Percentiles rank a stretch among this genome's conserved stretches.
phyloP scores from a whole-genome alignment of 2,329 filamentous ascomycete species.

The Cryphonectria japonica region DNA sequence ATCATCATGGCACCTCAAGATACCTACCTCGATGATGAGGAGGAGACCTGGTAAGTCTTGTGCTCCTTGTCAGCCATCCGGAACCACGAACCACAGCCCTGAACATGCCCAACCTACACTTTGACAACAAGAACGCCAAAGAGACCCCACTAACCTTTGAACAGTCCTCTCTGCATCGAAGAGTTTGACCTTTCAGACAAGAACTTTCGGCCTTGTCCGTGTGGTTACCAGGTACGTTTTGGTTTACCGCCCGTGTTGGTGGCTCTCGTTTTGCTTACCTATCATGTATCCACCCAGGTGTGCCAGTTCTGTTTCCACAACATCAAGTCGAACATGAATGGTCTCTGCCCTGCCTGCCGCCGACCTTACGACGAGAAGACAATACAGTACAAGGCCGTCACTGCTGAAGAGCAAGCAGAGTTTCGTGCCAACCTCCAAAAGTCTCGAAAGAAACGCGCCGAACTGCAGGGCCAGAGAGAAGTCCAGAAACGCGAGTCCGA shows the following conservation, averaged over 20 bases:
- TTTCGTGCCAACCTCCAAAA: conserved; percentile 81
- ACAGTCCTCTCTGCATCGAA: conserved; percentile 94
- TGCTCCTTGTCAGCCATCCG: conserved; percentile 29
- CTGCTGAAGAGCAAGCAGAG: conserved; percentile 84
- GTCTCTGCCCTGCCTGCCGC: conserved; percentile 94
- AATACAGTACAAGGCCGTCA: conserved; percentile 95
- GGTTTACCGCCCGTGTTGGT: conserved; percentile 14
- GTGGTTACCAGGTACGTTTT: conserved; percentile 85
- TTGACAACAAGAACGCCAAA: conserved; percentile 33
- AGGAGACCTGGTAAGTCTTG: conserved; percentile 65
- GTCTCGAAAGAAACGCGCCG: conserved; percentile 89
- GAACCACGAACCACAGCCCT: conserved; percentile 3
- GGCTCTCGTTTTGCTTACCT: conserved; percentile 28
- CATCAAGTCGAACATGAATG: conserved; percentile 97
- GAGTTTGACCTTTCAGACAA: conserved; percentile 98
- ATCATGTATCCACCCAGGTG: conserved; percentile 61
- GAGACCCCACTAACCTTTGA: conserved; percentile 25
- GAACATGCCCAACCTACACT: conserved; percentile 21
- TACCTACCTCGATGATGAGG: conserved; percentile 72
- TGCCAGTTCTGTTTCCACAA: conserved; percentile 99
- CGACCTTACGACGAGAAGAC: conserved; percentile 95
- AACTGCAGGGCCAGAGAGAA: conserved; percentile 86
- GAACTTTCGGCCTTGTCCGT: conserved; percentile 96
- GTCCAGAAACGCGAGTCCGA: conserved; percentile 96
- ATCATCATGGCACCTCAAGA: conserved; percentile 68